Evolutionary conservation across 768 basidiomycete genomes (phyloP).

Genomic region (Mycena venus): DNA sequence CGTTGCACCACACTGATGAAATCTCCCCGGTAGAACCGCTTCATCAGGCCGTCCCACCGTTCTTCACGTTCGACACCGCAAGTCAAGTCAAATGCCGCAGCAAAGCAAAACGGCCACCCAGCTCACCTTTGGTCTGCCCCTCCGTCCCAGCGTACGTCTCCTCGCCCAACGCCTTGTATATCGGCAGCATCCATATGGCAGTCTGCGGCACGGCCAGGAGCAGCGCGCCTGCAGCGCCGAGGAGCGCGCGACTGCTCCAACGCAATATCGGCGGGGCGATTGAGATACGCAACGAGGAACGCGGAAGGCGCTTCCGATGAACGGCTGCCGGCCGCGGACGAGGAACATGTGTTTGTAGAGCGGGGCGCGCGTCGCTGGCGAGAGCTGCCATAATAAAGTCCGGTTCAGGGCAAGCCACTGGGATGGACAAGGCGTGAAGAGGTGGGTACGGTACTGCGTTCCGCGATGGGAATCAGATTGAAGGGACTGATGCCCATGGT

Average conservation of each 20-base stretch:
- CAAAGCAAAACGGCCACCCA: too few relatives aligned
- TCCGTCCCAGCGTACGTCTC: not conserved
- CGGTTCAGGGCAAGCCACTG: too few relatives aligned
- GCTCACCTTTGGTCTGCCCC: slow-evolving; percentile 1
- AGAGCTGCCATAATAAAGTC: not conserved
- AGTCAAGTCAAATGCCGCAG: not conserved
- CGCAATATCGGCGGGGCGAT: slow-evolving; percentile 10
- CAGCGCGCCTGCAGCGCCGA: not conserved
- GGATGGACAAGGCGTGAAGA: not conserved
- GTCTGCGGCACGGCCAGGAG: slow-evolving; percentile 8
- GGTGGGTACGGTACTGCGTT: not conserved
- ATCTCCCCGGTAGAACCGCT: not conserved
- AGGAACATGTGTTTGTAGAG: not conserved
- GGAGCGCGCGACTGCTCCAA: not conserved
- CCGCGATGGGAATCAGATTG: not conserved
- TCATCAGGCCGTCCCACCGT: slow-evolving; percentile 13
- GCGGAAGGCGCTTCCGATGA: not conserved
- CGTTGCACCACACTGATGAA: not conserved
- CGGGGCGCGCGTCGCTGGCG: not conserved
- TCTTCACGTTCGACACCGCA: not conserved
- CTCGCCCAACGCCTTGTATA: slow-evolving; percentile 6
- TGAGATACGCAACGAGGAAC: slow-evolving; percentile 15
- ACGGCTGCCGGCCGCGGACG: not conserved
- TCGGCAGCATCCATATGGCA: slow-evolving; percentile 3
- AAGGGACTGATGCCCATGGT: not conserved